Conservation (phyloP, 1,284 basidiomycete species). For the Moesziomyces antarcticus region DNA sequence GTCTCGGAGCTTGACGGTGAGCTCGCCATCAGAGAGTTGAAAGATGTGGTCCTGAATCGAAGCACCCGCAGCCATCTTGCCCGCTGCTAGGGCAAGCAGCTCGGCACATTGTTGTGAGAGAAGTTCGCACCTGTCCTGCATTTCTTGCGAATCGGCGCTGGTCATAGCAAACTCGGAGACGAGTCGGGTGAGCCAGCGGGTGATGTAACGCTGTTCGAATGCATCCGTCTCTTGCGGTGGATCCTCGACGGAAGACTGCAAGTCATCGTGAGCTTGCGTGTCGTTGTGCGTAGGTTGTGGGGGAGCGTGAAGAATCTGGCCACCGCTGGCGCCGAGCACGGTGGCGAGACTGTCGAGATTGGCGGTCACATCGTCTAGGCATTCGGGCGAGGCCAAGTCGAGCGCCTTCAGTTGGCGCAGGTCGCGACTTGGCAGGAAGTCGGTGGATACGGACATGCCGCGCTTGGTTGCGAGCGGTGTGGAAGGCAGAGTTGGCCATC, state of each 20-base stretch:
- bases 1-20: constrained; percentile 48
- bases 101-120: constrained; percentile 38
- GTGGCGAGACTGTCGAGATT: constrained; percentile 29
- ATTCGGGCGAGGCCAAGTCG: constrained; percentile 19
- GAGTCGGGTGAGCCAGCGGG: constrained; percentile 44
- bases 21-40: constrained; percentile 2
- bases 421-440: constrained; percentile 50
- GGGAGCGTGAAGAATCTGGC: constrained; percentile 20
- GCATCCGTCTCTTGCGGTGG: constrained; percentile 26
- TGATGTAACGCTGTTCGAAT: constrained; percentile 40
- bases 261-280: not conserved
- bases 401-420: constrained; percentile 37
- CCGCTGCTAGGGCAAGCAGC: constrained; percentile 43
- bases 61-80: constrained; percentile 46
- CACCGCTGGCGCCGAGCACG: constrained; percentile 32
- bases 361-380: constrained; percentile 6
- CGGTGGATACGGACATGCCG: constrained; percentile 12
- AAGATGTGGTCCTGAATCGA: constrained; percentile 33
- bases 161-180: constrained; percentile 33
- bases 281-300: not conserved
- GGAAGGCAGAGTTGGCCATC: not conserved
- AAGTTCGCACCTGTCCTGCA: constrained; percentile 9
- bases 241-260: constrained; percentile 15
- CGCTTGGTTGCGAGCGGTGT: not conserved
- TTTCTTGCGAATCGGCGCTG: constrained; percentile 6